Evolutionary conservation across 371 early-diverging fungal species (phyloP).

Genomic region (Chytridium lagenaria): DNA sequence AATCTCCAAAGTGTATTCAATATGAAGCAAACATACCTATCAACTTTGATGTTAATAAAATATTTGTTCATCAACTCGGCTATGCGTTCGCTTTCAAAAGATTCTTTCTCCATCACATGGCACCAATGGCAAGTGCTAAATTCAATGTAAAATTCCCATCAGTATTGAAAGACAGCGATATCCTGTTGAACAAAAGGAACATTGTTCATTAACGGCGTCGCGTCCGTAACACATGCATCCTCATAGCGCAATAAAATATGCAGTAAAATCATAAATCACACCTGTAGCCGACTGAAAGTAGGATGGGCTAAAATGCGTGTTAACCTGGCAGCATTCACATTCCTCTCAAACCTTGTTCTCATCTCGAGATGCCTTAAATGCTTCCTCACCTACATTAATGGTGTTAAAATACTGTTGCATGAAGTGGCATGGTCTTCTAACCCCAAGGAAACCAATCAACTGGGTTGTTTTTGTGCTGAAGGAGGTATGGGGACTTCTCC

Average conservation of each 20-base stretch:
- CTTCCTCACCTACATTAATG: constrained; percentile 51
- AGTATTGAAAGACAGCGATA: too few species aligned
- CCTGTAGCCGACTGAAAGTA: constrained; percentile 73
- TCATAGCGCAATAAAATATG: too few species aligned
- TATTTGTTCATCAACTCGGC: constrained; percentile 66
- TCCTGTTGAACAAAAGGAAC: too few species aligned
- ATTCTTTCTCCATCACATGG: constrained; percentile 70
- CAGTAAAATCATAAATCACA: too few species aligned
- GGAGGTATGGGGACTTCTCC: constrained; percentile 68
- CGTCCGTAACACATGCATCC: too few species aligned
- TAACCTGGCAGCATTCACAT: neutral
- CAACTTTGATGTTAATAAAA: constrained; percentile 56
- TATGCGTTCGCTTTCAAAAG: constrained; percentile 63
- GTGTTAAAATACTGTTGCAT: neutral
- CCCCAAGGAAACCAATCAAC: constrained; percentile 81
- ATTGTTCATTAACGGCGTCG: too few species aligned
- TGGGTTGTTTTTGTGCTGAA: constrained; percentile 46
- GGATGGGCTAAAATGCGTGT: constrained; percentile 50
- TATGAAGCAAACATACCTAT: too few species aligned
- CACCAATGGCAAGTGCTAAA: constrained; percentile 79
- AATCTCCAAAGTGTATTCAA: neutral
- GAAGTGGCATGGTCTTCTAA: neutral
- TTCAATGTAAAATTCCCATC: too few species aligned
- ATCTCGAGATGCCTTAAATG: constrained; percentile 59
- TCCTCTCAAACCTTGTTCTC: constrained; percentile 52